Conservation (phyloP, 164 flowering plant genomes). For the Macadamia tetraphylla region DNA sequence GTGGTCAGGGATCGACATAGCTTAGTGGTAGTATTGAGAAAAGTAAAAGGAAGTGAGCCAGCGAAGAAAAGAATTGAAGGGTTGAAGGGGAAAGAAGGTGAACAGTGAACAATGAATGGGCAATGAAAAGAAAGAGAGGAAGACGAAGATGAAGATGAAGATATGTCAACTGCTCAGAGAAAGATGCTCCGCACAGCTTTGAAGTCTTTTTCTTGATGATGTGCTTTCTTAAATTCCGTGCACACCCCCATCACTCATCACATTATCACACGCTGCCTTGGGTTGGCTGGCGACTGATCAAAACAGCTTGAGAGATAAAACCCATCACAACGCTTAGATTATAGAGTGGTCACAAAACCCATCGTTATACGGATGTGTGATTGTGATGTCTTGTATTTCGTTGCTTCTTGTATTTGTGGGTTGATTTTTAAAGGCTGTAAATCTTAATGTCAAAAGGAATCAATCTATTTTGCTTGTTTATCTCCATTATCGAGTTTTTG, state of each 20-base stretch:
- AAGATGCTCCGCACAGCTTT: constrained; percentile 29
- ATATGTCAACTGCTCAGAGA: constrained; percentile 44
- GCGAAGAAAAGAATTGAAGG: constrained; percentile 12
- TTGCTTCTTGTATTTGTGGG: too few relatives aligned
- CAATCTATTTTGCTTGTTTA: too few relatives aligned
- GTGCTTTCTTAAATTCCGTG: constrained; percentile 61
- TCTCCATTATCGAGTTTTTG: too few relatives aligned
- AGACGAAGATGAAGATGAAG: constrained; percentile 17
- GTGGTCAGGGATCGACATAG: constrained; percentile 42
- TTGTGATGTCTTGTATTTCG: too few relatives aligned
- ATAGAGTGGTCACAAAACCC: too few relatives aligned
- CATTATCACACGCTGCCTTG: too few relatives aligned
- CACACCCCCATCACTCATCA: constrained; percentile 7
- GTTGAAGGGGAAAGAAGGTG: not conserved
- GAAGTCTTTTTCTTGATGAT: constrained; percentile 13
- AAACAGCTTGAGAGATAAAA: too few relatives aligned
- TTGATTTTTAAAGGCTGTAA: too few relatives aligned
- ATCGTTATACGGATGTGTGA: too few relatives aligned
- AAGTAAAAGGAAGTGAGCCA: constrained; percentile 8
- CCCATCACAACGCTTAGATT: too few relatives aligned
- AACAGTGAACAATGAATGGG: too few relatives aligned
- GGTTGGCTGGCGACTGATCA: constrained; percentile 12
- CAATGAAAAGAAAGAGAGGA: constrained; percentile 2
- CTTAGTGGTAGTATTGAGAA: constrained; percentile 18
- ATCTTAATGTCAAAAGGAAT: too few relatives aligned